A percentile compares a stretch with the other conserved stretches of the same genome.
phyloP scores from a whole-genome alignment of 1,284 basidiomycete species.

The Xerocomus cyaneibrunnescens region DNA sequence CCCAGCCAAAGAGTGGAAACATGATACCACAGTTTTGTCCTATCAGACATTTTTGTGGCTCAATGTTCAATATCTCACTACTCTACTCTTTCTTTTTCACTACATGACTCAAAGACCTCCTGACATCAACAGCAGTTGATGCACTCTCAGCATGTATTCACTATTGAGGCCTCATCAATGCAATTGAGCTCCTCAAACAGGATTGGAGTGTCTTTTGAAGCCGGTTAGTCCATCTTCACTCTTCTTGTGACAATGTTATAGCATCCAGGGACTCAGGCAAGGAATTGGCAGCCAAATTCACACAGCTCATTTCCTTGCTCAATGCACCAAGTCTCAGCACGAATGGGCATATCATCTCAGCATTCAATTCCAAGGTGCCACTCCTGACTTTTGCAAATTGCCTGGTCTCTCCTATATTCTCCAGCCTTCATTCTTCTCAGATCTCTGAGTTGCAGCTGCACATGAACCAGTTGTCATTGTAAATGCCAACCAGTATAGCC shows the following conservation, averaged over 20 bases:
- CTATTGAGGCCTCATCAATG: not conserved
- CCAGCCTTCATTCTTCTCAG: not conserved
- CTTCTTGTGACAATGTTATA: not conserved
- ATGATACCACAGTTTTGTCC: not conserved
- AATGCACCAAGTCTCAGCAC: not conserved
- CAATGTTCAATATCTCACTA: not conserved
- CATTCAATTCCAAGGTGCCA: not conserved
- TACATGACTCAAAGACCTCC: not conserved
- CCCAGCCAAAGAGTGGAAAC: not conserved
- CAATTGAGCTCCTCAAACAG: not conserved
- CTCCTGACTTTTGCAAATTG: not conserved
- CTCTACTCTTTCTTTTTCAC: not conserved
- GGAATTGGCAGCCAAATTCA: not conserved
- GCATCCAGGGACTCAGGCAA: not conserved
- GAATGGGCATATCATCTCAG: not conserved
- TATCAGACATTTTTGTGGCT: not conserved
- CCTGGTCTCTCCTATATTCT: slow-evolving; percentile 1
- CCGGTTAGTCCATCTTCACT: not conserved
- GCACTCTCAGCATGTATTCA: not conserved
- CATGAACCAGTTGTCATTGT: not conserved
- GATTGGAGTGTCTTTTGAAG: not conserved
- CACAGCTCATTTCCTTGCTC: not conserved
- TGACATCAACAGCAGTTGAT: not conserved
- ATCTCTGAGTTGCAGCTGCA: not conserved
- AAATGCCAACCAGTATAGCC: not conserved